phyloP scores from a whole-genome alignment of 306 rosid species.

The Ziziphus jujuba region DNA sequence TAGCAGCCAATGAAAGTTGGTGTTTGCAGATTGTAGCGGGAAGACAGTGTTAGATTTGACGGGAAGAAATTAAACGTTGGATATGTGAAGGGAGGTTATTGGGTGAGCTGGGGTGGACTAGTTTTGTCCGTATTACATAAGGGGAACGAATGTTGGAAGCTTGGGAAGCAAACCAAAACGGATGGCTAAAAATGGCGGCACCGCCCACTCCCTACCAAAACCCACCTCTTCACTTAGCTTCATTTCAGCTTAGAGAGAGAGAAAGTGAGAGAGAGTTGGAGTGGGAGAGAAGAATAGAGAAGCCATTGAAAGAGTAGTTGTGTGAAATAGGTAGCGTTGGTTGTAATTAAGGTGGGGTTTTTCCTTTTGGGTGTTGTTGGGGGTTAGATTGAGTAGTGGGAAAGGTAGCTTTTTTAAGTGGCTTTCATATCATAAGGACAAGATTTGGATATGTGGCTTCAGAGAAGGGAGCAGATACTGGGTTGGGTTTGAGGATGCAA shows the following conservation, averaged over 20 bases:
- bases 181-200: slow-evolving; percentile 38
- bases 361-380: slow-evolving; percentile 4
- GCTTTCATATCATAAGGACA: slow-evolving; percentile 30
- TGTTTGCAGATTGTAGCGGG: not conserved
- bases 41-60: slow-evolving; percentile 20
- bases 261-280: slow-evolving; percentile 1
- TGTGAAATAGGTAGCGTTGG: slow-evolving; percentile 23
- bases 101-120: slow-evolving; percentile 15
- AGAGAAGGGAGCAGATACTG: slow-evolving; percentile 35
- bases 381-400: slow-evolving; percentile 16
- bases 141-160: slow-evolving; percentile 38
- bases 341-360: slow-evolving; percentile 14
- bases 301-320: not conserved
- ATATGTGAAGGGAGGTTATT: not conserved
- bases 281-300: slow-evolving; percentile 15
- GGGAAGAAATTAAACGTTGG: slow-evolving; percentile 2
- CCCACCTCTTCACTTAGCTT: not conserved
- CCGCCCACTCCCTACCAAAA: slow-evolving; percentile 21
- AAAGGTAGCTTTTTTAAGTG: slow-evolving; percentile 19
- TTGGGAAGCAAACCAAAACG: slow-evolving; percentile 29
- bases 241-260: not conserved
- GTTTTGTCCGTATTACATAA: slow-evolving; percentile 28
- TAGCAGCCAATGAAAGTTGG: slow-evolving; percentile 4
- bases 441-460: slow-evolving; percentile 31
- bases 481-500: slow-evolving; percentile 38